Conservation (phyloP, 352 stramenopile genomes). For the Pythium diclinum region DNA sequence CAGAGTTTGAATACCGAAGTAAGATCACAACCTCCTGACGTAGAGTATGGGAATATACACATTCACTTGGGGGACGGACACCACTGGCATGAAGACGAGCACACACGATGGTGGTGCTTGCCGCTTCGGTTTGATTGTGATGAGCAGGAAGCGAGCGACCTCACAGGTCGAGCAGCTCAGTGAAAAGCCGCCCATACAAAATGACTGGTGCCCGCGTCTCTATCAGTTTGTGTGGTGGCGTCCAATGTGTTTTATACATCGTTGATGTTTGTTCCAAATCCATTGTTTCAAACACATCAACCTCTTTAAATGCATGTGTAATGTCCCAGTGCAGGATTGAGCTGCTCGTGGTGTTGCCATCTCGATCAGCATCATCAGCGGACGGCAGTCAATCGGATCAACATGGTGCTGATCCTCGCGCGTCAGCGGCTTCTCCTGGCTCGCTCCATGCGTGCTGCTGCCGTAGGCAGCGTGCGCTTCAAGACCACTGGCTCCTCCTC, state of each 20-base stretch:
- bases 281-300: not conserved
- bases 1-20: slow-evolving; percentile 68
- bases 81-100: too few relatives aligned
- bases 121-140: not conserved
- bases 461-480: not conserved
- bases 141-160: too few relatives aligned
- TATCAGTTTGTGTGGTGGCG: not conserved
- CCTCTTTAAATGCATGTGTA: not conserved
- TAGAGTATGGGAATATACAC: slow-evolving; percentile 45
- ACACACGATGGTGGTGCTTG: too few relatives aligned
- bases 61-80: not conserved
- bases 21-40: slow-evolving; percentile 75
- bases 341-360: not conserved
- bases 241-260: slow-evolving; percentile 1
- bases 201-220: slow-evolving; percentile 11
- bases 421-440: slow-evolving; percentile 6
- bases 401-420: slow-evolving; percentile 8
- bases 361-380: not conserved
- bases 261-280: not conserved
- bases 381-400: not conserved
- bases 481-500: not conserved
- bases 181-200: not conserved
- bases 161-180: too few relatives aligned
- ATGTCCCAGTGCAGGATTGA: slow-evolving; percentile 9
- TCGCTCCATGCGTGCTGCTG: slow-evolving; percentile 1